A percentile compares a stretch with the other conserved stretches of the same genome.
Conservation (phyloP, 805 yeast species). For the Komagataella pastoris region DNA sequence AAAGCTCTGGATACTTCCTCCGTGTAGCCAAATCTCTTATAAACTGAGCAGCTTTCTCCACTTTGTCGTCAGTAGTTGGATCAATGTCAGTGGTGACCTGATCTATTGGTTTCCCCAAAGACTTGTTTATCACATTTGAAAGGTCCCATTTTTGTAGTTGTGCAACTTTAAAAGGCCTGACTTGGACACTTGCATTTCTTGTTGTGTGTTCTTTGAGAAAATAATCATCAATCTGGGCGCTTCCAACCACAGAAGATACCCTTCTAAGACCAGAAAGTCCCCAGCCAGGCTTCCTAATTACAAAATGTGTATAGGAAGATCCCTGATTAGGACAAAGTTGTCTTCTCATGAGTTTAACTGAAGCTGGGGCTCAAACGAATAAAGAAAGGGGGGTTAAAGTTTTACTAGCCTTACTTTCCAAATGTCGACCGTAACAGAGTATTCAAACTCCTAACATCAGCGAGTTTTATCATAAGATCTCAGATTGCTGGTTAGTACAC, state of each 20-base stretch:
- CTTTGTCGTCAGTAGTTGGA: not conserved
- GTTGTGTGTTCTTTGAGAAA: not conserved
- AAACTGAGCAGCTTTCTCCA: not conserved
- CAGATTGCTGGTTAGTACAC: not conserved
- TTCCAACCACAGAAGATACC: not conserved
- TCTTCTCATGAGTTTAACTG: not conserved
- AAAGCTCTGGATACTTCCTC: not conserved
- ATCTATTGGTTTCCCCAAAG: not conserved
- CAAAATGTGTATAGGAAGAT: not conserved
- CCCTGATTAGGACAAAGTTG: not conserved
- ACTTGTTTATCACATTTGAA: not conserved
- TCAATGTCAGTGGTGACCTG: not conserved
- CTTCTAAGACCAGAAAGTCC: not conserved
- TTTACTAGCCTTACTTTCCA: not conserved
- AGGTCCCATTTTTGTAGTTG: not conserved
- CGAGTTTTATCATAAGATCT: not conserved
- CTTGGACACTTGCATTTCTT: not conserved
- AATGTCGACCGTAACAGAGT: not conserved
- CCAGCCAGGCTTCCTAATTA: not conserved
- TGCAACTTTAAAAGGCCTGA: not conserved
- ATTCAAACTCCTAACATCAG: not conserved
- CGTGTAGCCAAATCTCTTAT: not conserved
- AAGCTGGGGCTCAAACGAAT: not conserved
- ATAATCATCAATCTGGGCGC: not conserved
- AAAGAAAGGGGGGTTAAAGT: not conserved